Base-by-base conservation (phyloP, 352 stramenopile species). In the Stephanocyclus meneghinianus region DNA sequence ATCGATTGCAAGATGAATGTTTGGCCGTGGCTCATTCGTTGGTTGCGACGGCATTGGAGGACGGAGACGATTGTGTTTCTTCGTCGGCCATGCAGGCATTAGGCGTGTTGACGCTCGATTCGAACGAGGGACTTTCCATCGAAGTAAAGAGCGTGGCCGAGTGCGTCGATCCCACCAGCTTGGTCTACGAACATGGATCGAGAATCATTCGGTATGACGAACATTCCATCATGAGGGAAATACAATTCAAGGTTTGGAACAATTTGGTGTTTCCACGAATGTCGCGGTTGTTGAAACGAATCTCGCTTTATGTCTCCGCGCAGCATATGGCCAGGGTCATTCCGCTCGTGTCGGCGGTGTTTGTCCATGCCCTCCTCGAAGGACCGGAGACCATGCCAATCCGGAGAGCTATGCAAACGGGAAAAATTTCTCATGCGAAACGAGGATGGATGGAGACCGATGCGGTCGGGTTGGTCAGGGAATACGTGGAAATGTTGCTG, bases 361-460 rank as follows among this genome's bases (percentile, higher is more conserved):
- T 90, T 8, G 76, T 87, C 16, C 69, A 90, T 81, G 61, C 57
- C 50, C 48, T 87, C 45, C 76, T 53, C 29, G 50, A 80, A 76
- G 77, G 77, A 76, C 42, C 51, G 26, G 76, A 80, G 35, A 75
- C 77, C 35, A 15, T 81, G 9, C 71, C 77, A 35, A 30, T 35
- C 9, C 16, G 77, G 7, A 74, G 77, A 56, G 60, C 71, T 11
- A 55, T 84, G 1, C 30, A 40, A 18, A 73, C 48, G 51, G 44
- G n/a, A 11, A 84, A 84, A 56, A 29, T 35, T 13, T 57, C 51
- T 2, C 77, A 87, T 85, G 80, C 77, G 2, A 91, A 91, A 73
- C 67, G 84, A 76, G 77, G 71, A 0, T 91, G 87, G 84, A 68
- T 76, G 9, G 83, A 90, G 60, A 73, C 80, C 40, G 85, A 92